These are phyloP conservation scores for Polyplosphaeria fusca DNA, from an alignment of 495 filamentous ascomycete genomes.

Conservation along the genomic window DNA sequence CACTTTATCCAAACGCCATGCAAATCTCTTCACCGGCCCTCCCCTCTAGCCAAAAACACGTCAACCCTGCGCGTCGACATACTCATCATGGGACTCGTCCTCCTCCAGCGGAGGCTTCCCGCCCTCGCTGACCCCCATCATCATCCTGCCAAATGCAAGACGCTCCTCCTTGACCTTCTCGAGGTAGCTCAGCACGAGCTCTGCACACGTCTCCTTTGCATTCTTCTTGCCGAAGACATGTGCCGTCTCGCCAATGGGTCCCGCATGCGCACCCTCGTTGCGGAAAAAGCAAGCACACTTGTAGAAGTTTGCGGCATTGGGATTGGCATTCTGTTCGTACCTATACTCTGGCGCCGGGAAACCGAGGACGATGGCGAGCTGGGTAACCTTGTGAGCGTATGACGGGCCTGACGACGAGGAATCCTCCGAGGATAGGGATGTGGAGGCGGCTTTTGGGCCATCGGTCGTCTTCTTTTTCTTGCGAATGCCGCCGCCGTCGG, in stretches of 20 bases:
- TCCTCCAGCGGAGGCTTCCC: no score
- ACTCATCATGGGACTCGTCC: no score
- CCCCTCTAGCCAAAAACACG: no score
- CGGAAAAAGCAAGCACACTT: constrained; percentile 32
- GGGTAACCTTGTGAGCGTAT: background rate
- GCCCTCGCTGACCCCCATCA: constrained; percentile 16
- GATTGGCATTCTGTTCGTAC: background rate
- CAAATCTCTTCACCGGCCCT: no score
- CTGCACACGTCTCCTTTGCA: constrained; percentile 48
- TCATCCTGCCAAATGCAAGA: background rate
- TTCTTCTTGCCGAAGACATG: constrained; percentile 49
- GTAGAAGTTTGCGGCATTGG: constrained; percentile 21
- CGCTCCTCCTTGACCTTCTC: constrained; percentile 35
- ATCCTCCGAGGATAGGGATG: background rate
- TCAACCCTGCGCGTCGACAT: no score
- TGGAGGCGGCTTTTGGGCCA: background rate
- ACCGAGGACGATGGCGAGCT: background rate
- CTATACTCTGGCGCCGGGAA: background rate
- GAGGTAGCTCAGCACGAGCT: constrained; percentile 39
- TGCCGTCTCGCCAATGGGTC: constrained; percentile 42
- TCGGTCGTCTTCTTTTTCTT: constrained; percentile 12
- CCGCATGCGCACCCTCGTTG: constrained; percentile 7
- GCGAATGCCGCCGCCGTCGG: constrained; percentile 14
- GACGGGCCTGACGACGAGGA: background rate
- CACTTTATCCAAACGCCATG: no score